Percentiles rank a stretch among this genome's conserved stretches.
These are phyloP conservation scores for Blastocystis hominis DNA, from an alignment of 352 stramenopile genomes.

Conservation along the genomic window DNA sequence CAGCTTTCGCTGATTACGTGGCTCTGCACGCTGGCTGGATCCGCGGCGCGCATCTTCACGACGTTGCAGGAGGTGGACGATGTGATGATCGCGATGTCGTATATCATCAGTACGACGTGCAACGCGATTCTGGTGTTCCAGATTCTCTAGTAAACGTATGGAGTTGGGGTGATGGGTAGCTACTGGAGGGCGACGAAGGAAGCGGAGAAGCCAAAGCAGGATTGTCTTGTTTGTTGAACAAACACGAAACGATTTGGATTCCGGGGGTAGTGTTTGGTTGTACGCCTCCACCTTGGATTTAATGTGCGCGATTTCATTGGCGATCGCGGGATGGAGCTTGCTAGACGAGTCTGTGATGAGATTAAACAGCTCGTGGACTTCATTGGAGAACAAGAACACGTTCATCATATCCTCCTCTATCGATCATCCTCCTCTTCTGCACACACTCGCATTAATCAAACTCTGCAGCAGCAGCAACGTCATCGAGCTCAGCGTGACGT, in stretches of 20 bases:
- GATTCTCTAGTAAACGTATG: slow-evolving; percentile 18
- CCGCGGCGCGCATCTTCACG: slow-evolving; percentile 73
- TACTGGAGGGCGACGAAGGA: slow-evolving; percentile 39
- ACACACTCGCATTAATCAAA: neutral
- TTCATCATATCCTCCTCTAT: neutral
- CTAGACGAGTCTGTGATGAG: too few relatives aligned
- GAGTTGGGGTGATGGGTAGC: neutral
- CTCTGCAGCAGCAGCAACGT: neutral
- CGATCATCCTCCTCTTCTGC: neutral
- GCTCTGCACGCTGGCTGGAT: slow-evolving; percentile 72
- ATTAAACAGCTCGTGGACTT: too few relatives aligned
- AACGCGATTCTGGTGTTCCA: slow-evolving; percentile 55
- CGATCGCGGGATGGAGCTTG: neutral
- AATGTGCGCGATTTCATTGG: neutral
- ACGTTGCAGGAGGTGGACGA: slow-evolving; percentile 67
- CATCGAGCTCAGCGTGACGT: neutral
- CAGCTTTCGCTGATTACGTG: slow-evolving; percentile 75
- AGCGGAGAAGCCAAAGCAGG: neutral
- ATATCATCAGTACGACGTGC: slow-evolving; percentile 46
- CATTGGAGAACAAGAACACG: too few relatives aligned
- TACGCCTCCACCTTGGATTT: neutral
- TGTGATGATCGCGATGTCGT: slow-evolving; percentile 40
- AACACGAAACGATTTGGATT: neutral
- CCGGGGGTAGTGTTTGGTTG: neutral
- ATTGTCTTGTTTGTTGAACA: slow-evolving; percentile 39